Evolutionary conservation across 2,329 filamentous ascomycete genomes (phyloP), one percentile per base, ranked within the genome.

Genomic region (Fusarium coicis): DNA sequence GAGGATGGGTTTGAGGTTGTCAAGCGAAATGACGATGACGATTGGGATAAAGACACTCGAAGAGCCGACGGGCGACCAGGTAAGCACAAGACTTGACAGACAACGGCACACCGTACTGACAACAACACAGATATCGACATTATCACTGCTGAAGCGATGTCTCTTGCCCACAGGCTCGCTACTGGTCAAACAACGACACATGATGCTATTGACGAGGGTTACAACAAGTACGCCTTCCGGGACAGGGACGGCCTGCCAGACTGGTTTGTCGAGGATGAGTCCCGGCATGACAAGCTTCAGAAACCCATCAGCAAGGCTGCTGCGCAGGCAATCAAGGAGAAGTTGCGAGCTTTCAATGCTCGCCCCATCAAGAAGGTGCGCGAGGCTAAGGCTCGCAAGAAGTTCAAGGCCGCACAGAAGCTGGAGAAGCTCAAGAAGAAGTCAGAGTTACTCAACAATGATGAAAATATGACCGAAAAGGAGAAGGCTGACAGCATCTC

Each of bases 81-180:
- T 91, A 85, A 80, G 85, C 26, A 3, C 0, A 11, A n/a, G 49
- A 8, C 21, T 16, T 14, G 5, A 23, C 14, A 40, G 8, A 16
- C 16, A 32, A 21, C 30, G n/a, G 19, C 15, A 14, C 16, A 7
- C 10, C 16, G 21, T 36, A 50, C 67, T 77, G 56, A 76, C 44
- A 36, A 28, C 4, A 4, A 7, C 26, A 15, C 40, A 80, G 95
- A 98, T 80, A 97, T 99, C 83, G 95, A 98, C 81, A 98, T 99
- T 78, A 97, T 98, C 79, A 99, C 96, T n/a, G 96, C 95, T 10
- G 96, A 99, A 86, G 96, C 97, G 73, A 99, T 99, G 96, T 97
- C 96, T 1, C 88, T 99, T 21, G 97, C 96, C 2, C 96, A 98
- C 74, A 90, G 94, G 79, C 91, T 99, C 66, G 96, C 95, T 7